Conservation (phyloP, 164 flowering plant species). For the Houttuynia cordata region DNA sequence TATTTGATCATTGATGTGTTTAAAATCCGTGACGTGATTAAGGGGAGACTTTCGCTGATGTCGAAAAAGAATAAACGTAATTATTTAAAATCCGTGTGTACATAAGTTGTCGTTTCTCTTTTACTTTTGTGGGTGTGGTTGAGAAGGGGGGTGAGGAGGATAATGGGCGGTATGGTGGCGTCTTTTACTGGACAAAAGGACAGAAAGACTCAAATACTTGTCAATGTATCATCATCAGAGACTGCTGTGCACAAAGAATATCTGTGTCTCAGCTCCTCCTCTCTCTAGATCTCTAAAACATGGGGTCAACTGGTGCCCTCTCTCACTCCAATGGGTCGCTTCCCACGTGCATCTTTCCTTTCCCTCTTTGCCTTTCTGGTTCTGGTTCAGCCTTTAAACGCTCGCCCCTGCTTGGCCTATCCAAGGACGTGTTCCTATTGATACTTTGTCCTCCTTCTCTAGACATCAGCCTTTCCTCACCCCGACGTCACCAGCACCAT, state of each 20-base stretch:
- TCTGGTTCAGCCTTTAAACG: no score
- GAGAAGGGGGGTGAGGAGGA: not conserved
- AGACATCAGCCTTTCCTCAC: conserved; percentile 6
- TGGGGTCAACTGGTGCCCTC: not conserved
- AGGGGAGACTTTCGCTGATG: no score
- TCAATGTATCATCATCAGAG: not conserved
- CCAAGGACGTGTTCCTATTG: no score
- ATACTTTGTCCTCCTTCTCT: conserved; percentile 3
- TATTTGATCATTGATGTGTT: no score
- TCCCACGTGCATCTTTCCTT: conserved; percentile 6
- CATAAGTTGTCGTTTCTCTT: not conserved
- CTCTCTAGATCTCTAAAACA: not conserved
- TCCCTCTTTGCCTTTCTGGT: conserved; percentile 1
- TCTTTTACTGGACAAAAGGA: conserved; percentile 3
- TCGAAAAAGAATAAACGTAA: no score
- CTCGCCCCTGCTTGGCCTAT: conserved; percentile 1
- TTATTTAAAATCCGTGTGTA: no score
- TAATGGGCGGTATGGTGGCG: conserved; percentile 5
- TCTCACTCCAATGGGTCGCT: conserved; percentile 1
- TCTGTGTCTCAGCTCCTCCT: not conserved
- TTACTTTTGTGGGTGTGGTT: not conserved
- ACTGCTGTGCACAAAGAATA: not conserved
- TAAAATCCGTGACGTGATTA: not conserved
- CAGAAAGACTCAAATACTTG: not conserved
- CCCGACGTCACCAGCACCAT: conserved; percentile 1